Conservation (phyloP, 176 grass and related monocot genomes). For the Musa acuminata region DNA sequence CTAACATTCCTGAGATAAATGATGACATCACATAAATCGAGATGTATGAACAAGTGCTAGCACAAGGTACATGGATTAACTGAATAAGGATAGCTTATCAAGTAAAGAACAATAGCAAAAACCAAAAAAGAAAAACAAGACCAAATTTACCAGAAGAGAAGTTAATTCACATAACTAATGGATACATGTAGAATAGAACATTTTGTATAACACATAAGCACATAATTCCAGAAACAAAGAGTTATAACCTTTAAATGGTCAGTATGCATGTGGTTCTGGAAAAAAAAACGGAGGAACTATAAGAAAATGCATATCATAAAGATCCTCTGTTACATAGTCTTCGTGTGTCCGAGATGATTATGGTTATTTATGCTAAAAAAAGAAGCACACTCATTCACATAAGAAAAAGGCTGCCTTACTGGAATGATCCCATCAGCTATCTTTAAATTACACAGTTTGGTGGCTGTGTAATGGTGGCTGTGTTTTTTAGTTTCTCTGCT, state of each 20-base stretch:
- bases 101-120: not conserved
- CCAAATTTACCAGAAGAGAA: not conserved
- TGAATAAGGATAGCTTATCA: not conserved
- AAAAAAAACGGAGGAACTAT: not conserved
- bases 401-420: slow-evolving; percentile 12
- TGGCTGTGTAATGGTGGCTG: too few relatives aligned
- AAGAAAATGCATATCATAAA: too few relatives aligned
- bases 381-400: not conserved
- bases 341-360: too few relatives aligned
- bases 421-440: slow-evolving; percentile 40
- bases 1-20: slow-evolving; percentile 1
- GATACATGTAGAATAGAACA: not conserved
- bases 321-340: too few relatives aligned
- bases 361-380: not conserved
- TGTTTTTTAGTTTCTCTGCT: slow-evolving; percentile 34
- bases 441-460: slow-evolving; percentile 18
- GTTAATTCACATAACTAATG: not conserved
- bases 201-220: not conserved
- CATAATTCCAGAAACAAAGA: too few relatives aligned
- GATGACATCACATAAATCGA: not conserved
- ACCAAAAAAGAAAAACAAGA: not conserved
- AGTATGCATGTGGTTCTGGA: not conserved
- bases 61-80: not conserved
- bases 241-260: not conserved
- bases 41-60: not conserved